phyloP scores from a whole-genome alignment of 805 yeast species.

The Schwanniomyces yamadae region DNA sequence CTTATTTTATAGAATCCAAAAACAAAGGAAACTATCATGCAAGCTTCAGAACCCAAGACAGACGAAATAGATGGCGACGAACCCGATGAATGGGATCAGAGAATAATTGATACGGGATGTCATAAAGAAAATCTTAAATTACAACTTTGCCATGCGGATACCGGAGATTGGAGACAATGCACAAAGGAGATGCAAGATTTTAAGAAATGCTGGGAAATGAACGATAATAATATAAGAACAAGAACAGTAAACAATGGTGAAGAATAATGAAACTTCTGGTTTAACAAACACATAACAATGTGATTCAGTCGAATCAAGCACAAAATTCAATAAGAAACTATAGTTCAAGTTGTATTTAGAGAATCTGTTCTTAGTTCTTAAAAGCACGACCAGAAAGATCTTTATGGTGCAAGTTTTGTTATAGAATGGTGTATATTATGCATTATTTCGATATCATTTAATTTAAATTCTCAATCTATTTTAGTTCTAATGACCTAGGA shows the following conservation, averaged over 20 bases:
- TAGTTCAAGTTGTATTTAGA: too few species aligned
- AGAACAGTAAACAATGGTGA: constrained; percentile 33
- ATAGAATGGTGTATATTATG: too few species aligned
- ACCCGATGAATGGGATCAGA: constrained; percentile 49
- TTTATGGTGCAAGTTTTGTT: too few species aligned
- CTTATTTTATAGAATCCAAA: too few species aligned
- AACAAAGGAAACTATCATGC: not conserved
- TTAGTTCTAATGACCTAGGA: too few species aligned
- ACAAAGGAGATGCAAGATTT: constrained; percentile 53
- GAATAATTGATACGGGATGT: constrained; percentile 46
- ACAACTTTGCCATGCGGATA: constrained; percentile 46
- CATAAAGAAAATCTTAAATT: constrained; percentile 39
- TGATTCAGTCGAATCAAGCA: too few species aligned
- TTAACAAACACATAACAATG: too few species aligned
- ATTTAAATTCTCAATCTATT: too few species aligned
- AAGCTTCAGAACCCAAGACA: not conserved
- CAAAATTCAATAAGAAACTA: too few species aligned
- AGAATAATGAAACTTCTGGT: not conserved
- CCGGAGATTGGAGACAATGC: constrained; percentile 45
- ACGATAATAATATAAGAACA: constrained; percentile 55
- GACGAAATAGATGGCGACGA: constrained; percentile 30
- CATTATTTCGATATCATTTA: too few species aligned
- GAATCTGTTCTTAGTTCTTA: too few species aligned
- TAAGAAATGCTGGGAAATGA: constrained; percentile 59
- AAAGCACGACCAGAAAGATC: too few species aligned